A percentile compares a stretch with the other conserved stretches of the same genome.
Conservation (phyloP, 1,284 basidiomycete genomes). For the Abortiporus biennis region DNA sequence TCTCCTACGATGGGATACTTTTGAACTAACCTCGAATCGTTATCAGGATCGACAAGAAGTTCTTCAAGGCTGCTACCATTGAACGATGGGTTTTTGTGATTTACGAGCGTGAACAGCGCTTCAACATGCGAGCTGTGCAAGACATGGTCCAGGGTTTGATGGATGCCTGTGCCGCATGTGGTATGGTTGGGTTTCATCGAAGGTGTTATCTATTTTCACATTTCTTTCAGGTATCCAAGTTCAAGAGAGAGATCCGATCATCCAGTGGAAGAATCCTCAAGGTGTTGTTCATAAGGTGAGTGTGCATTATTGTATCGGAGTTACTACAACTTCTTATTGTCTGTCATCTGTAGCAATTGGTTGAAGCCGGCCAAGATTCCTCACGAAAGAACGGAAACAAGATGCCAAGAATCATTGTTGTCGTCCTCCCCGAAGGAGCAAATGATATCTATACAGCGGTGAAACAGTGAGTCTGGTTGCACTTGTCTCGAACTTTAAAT, state of each 20-base stretch:
- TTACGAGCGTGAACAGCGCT: constrained; percentile 54
- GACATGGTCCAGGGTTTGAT: constrained; percentile 48
- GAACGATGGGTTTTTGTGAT: constrained; percentile 54
- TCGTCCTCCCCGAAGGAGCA: constrained; percentile 66
- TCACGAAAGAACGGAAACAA: background rate
- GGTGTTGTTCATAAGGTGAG: constrained; percentile 41
- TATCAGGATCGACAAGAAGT: constrained; percentile 57
- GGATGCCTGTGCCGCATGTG: constrained; percentile 43
- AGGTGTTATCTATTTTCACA: background rate
- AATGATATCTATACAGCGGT: constrained; percentile 70
- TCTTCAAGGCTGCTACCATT: constrained; percentile 47
- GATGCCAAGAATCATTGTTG: constrained; percentile 53
- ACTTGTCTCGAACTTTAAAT: constrained; percentile 3
- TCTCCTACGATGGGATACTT: too few relatives aligned
- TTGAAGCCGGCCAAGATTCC: background rate
- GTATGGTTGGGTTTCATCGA: constrained; percentile 31
- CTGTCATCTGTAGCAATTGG: background rate
- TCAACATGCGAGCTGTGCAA: constrained; percentile 34
- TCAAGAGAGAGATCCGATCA: constrained; percentile 31
- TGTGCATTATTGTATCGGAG: too few relatives aligned
- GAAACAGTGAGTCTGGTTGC: constrained; percentile 53
- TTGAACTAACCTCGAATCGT: too few relatives aligned
- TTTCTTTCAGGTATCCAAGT: constrained; percentile 43
- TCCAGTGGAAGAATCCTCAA: constrained; percentile 50
- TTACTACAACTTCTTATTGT: background rate